Evolutionary conservation across 2,329 filamentous ascomycete genomes (phyloP).

Genomic region (Talaromyces sp.): DNA sequence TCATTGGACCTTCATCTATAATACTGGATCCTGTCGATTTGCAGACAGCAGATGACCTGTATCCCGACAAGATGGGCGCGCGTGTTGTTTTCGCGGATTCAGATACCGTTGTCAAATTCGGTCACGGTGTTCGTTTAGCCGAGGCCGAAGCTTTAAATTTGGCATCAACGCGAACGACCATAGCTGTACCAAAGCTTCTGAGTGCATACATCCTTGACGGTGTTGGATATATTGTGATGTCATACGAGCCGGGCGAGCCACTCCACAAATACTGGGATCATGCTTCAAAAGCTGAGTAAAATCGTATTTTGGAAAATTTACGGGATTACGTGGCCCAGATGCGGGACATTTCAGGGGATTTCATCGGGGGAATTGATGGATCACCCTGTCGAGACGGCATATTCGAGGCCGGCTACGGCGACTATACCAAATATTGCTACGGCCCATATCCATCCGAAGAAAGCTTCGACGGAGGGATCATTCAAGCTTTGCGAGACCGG

Average conservation of each 20-base stretch:
- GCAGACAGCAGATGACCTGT: constrained; percentile 7
- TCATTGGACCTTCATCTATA: constrained; percentile 11
- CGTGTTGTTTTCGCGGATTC: constrained; percentile 10
- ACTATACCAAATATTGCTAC: constrained; percentile 9
- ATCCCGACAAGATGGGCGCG: constrained; percentile 11
- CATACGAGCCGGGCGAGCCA: constrained; percentile 11
- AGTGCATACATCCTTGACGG: constrained; percentile 13
- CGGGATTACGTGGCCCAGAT: constrained; percentile 12
- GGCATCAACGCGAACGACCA: constrained; percentile 11
- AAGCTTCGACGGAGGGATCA: constrained; percentile 12
- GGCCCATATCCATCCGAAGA: constrained; percentile 12
- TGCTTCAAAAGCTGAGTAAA: constrained; percentile 7
- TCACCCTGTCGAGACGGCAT: constrained; percentile 13
- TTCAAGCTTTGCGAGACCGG: constrained; percentile 13
- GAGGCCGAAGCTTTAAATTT: constrained; percentile 14
- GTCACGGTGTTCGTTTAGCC: constrained; percentile 12
- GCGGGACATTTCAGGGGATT: constrained; percentile 10
- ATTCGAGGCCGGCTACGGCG: constrained; percentile 12
- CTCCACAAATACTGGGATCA: constrained; percentile 12
- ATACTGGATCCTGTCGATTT: constrained; percentile 10
- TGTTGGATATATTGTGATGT: constrained; percentile 12
- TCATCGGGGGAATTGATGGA: constrained; percentile 9
- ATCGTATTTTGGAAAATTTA: constrained; percentile 6
- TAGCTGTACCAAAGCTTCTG: constrained; percentile 9
- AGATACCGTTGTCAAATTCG: constrained; percentile 12